Conservation (phyloP, 2,329 filamentous ascomycete species). For the Gremmenia infestans region DNA sequence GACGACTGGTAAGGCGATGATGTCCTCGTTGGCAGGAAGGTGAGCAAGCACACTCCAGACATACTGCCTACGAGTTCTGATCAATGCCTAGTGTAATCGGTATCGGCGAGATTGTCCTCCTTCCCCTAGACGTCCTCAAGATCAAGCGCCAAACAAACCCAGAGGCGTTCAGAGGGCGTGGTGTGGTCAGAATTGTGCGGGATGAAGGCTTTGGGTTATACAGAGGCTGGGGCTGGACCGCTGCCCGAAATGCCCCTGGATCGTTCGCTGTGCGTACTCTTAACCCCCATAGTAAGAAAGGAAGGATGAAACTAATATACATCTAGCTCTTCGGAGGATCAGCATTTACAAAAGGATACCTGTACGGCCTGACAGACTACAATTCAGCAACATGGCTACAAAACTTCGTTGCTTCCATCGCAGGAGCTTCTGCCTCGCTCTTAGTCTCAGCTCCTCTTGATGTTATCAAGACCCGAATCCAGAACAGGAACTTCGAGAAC, state of each 20-base stretch:
- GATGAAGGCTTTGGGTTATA: constrained; percentile 97
- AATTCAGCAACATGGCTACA: constrained; percentile 91
- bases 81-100: constrained; percentile 67
- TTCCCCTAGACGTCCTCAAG: constrained; percentile 95
- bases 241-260: constrained; percentile 91
- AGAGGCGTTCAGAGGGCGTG: constrained; percentile 92
- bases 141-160: constrained; percentile 99
- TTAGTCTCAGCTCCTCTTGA: constrained; percentile 94
- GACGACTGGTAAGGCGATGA: constrained; percentile 95
- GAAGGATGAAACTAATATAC: constrained; percentile 8
- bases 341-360: constrained; percentile 94
- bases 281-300: constrained; percentile 17
- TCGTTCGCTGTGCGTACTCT: constrained; percentile 76
- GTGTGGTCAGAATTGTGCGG: constrained; percentile 79
- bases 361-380: constrained; percentile 87
- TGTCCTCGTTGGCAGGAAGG: constrained; percentile 95
- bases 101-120: constrained; percentile 92
- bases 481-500: constrained; percentile 98
- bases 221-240: constrained; percentile 95
- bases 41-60: constrained; percentile 34
- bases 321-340: constrained; percentile 87
- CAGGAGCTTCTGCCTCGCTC: constrained; percentile 90
- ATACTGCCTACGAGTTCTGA: constrained; percentile 7
- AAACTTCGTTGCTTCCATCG: constrained; percentile 96
- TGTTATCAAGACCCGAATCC: constrained; percentile 97